phyloP scores from a whole-genome alignment of 306 rosid species.

The Senna siamea region DNA sequence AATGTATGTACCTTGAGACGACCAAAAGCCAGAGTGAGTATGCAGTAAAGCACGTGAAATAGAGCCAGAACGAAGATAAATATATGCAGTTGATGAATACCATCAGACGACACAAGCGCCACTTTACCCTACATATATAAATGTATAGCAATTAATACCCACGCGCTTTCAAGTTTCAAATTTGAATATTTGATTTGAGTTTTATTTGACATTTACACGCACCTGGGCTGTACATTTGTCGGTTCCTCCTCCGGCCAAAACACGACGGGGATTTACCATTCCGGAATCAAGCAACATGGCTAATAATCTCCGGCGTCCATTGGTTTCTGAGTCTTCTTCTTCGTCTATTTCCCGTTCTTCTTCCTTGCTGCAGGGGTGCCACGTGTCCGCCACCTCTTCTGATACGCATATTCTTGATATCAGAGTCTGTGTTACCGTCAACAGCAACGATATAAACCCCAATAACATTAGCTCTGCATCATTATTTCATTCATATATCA shows the following conservation, averaged over 20 bases:
- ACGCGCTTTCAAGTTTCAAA: too few relatives aligned
- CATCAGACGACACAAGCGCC: constrained; percentile 62
- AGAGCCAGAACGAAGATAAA: constrained; percentile 80
- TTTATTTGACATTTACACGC: too few relatives aligned
- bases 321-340: too few relatives aligned
- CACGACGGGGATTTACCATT: constrained; percentile 50
- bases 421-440: constrained; percentile 56
- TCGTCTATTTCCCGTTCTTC: too few relatives aligned
- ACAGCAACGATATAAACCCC: constrained; percentile 72
- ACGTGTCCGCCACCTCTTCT: constrained; percentile 40
- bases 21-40: constrained; percentile 71
- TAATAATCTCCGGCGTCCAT: constrained; percentile 45
- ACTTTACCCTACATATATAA: constrained; percentile 65
- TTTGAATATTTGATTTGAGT: too few relatives aligned
- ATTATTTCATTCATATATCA: too few relatives aligned
- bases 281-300: too few relatives aligned
- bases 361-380: constrained; percentile 61
- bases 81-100: constrained; percentile 85
- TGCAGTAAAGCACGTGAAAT: constrained; percentile 73
- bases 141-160: too few relatives aligned
- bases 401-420: constrained; percentile 61
- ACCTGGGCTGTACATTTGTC: constrained; percentile 54
- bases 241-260: constrained; percentile 53
- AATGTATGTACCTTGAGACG: constrained; percentile 64
- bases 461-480: constrained; percentile 68